These are phyloP conservation scores for Butyriboletus loyo DNA, from an alignment of 768 basidiomycete species.

Conservation along the genomic window DNA sequence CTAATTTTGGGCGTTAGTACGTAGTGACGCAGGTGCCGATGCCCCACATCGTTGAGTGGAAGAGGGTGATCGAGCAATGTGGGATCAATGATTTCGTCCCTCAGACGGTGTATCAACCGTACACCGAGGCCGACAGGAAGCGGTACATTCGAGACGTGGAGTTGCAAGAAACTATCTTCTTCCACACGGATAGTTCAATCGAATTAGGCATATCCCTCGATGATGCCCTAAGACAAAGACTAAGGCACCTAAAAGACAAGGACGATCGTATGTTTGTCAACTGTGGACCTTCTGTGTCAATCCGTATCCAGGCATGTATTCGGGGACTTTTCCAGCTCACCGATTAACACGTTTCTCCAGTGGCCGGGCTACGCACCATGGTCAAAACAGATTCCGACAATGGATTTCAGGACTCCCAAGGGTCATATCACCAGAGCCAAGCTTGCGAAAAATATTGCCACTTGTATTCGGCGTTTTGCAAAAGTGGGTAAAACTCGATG, in stretches of 20 bases:
- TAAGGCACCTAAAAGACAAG: conserved; percentile 51
- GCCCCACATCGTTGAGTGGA: conserved; percentile 30
- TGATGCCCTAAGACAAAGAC: conserved; percentile 62
- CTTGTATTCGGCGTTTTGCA: conserved; percentile 70
- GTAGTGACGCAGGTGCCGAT: conserved; percentile 16
- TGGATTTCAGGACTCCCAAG: conserved; percentile 76
- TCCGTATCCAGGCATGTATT: conserved; percentile 62
- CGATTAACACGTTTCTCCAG: conserved; percentile 33
- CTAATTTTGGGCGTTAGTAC: conserved; percentile 18
- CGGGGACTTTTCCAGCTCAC: background rate
- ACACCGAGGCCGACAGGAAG: conserved; percentile 71
- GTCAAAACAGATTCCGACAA: conserved; percentile 80
- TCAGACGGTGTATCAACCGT: conserved; percentile 70
- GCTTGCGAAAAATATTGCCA: conserved; percentile 76
- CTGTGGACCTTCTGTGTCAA: conserved; percentile 77
- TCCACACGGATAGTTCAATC: conserved; percentile 48
- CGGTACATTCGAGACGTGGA: conserved; percentile 73
- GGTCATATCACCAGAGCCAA: conserved; percentile 74
- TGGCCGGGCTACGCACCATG: conserved; percentile 80
- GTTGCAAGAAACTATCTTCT: conserved; percentile 63
- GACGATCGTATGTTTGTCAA: conserved; percentile 68
- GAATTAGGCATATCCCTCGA: conserved; percentile 61
- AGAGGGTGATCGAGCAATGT: conserved; percentile 14
- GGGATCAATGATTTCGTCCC: conserved; percentile 55
- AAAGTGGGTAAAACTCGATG: conserved; percentile 35